Evolutionary conservation across 1,139 yeast species (phyloP).

Genomic region (Nakaseomyces sp.): DNA sequence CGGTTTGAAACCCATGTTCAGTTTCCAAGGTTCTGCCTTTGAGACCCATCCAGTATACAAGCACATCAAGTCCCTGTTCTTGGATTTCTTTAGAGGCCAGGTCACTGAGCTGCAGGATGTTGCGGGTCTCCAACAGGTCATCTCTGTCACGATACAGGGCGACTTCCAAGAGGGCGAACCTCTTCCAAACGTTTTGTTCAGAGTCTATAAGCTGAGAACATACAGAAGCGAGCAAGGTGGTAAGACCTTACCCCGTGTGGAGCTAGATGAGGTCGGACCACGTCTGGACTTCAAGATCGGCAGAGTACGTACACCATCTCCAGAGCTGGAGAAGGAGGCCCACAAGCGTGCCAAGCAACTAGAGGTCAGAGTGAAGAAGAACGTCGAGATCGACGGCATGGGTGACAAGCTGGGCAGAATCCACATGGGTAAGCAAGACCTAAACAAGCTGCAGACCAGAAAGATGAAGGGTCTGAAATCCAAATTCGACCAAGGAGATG

Average conservation of each 20-base stretch:
- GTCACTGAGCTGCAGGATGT: conserved; percentile 80
- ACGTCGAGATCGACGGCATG: conserved; percentile 74
- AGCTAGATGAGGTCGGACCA: conserved; percentile 93
- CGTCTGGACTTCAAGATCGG: conserved; percentile 89
- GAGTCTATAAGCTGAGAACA: conserved; percentile 83
- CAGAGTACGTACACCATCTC: conserved; percentile 72
- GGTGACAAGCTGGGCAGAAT: conserved; percentile 97
- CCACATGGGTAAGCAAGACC: conserved; percentile 93
- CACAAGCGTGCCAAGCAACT: conserved; percentile 71
- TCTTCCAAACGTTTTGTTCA: conserved; percentile 74
- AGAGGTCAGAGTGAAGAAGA: conserved; percentile 79
- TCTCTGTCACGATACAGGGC: conserved; percentile 70
- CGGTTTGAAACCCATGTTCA: conserved; percentile 91
- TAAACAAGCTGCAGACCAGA: conserved; percentile 83
- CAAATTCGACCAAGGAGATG: conserved; percentile 65
- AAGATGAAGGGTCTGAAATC: conserved; percentile 97
- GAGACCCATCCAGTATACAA: conserved; percentile 80
- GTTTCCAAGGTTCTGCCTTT: conserved; percentile 86
- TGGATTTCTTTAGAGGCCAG: conserved; percentile 89
- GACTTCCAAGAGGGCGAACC: conserved; percentile 66
- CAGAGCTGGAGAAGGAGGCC: conserved; percentile 90
- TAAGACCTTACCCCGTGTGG: conserved; percentile 78
- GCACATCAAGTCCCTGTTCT: conserved; percentile 77
- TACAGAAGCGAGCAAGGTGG: conserved; percentile 63
- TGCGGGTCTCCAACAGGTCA: conserved; percentile 87